phyloP scores from a whole-genome alignment of 495 filamentous ascomycete species.

The Astrothelium subdiscretum region DNA sequence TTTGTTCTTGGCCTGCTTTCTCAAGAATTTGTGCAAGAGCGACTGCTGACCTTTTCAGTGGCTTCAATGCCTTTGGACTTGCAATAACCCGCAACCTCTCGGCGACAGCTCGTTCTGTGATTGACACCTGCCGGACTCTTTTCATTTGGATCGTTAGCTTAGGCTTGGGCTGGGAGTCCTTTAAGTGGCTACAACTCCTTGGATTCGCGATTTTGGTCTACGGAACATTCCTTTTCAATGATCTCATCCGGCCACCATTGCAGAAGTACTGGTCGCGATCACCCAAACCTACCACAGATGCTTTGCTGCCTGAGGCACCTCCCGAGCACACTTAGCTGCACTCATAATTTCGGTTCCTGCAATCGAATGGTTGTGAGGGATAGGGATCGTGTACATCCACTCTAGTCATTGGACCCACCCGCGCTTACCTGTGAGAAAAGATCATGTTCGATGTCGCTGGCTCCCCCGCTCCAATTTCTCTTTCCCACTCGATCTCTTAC shows the following conservation, averaged over 20 bases:
- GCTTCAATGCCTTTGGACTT: conserved; percentile 98
- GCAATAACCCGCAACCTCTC: conserved; percentile 79
- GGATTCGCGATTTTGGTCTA: conserved; percentile 88
- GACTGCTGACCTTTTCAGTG: conserved; percentile 36
- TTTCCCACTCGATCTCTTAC: too few species aligned
- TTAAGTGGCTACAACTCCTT: conserved; percentile 92
- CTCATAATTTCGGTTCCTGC: neutral
- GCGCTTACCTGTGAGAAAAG: neutral
- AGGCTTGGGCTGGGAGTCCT: conserved; percentile 88
- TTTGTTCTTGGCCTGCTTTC: neutral
- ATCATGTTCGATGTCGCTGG: too few species aligned
- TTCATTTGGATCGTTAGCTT: conserved; percentile 98
- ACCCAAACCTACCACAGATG: neutral
- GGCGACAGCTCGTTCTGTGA: conserved; percentile 85
- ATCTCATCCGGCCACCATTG: conserved; percentile 65
- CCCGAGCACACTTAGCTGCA: neutral
- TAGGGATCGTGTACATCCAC: neutral
- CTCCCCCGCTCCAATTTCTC: too few species aligned
- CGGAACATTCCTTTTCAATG: conserved; percentile 95
- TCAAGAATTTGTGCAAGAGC: neutral
- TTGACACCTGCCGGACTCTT: conserved; percentile 92
- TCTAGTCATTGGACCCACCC: neutral
- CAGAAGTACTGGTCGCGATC: conserved; percentile 31
- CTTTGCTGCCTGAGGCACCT: neutral
- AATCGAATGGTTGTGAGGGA: neutral